Evolutionary conservation across 225 moss, liverwort and hornwort species (phyloP).

Genomic region (Bryum argenteum): DNA sequence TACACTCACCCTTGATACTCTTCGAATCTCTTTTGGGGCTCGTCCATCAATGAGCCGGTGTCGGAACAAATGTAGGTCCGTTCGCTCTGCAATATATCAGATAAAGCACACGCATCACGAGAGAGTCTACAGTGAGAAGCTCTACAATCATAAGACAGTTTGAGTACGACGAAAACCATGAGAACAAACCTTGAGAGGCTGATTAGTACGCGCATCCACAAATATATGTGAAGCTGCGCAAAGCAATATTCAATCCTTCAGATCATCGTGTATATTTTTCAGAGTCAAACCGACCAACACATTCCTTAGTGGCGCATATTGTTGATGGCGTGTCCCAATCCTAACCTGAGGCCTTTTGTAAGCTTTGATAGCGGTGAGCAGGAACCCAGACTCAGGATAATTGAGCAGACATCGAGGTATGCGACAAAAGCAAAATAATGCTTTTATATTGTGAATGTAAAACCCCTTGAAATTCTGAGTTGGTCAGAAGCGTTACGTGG

Average conservation of each 20-base stretch:
- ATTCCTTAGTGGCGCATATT: conserved; percentile 6
- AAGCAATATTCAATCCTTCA: conserved; percentile 23
- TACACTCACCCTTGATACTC: conserved; percentile 79
- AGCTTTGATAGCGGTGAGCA: conserved; percentile 22
- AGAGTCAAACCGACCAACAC: conserved; percentile 21
- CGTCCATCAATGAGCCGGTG: conserved; percentile 77
- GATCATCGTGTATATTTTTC: conserved; percentile 15
- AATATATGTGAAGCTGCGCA: conserved; percentile 77
- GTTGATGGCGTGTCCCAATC: conserved; percentile 16
- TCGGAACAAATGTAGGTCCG: conserved; percentile 79
- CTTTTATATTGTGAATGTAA: conserved; percentile 15
- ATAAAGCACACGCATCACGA: conserved; percentile 18
- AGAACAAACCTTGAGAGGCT: conserved; percentile 74
- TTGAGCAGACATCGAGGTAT: conserved; percentile 24
- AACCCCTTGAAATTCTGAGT: conserved; percentile 2
- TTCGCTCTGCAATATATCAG: conserved; percentile 69
- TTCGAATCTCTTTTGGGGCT: conserved; percentile 79
- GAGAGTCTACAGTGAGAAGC: conserved; percentile 17
- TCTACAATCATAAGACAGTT: conserved; percentile 22
- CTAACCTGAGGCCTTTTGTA: conserved; percentile 11
- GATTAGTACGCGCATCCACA: conserved; percentile 89
- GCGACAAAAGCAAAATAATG: conserved; percentile 16
- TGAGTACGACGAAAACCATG: conserved; percentile 21
- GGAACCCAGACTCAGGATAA: conserved; percentile 24
- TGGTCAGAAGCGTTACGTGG: conserved; percentile 61